These are phyloP conservation scores for Cryptococcus hybrid DNA, from an alignment of 1,284 basidiomycete genomes.

Conservation along the genomic window DNA sequence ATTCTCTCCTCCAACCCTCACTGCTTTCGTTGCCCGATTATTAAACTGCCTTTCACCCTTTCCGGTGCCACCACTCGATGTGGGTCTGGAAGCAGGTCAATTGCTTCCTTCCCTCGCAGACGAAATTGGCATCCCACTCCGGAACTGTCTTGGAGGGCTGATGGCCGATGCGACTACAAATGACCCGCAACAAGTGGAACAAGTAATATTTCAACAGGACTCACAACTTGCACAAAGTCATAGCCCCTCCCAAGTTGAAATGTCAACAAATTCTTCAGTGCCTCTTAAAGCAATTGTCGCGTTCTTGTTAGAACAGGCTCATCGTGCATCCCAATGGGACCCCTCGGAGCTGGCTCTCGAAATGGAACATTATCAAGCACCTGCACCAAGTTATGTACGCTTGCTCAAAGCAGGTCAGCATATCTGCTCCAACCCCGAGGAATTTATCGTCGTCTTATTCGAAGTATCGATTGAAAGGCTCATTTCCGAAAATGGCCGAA, in stretches of 20 bases:
- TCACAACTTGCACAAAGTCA: not conserved
- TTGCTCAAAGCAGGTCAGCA: conserved; percentile 10
- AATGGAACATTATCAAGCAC: not conserved
- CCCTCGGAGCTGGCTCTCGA: not conserved
- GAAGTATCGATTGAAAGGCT: conserved; percentile 4
- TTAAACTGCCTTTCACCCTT: conserved; percentile 30
- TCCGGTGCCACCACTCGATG: conserved; percentile 41
- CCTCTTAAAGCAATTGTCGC: conserved; percentile 1
- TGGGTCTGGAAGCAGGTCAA: conserved; percentile 39
- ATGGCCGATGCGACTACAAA: conserved; percentile 36
- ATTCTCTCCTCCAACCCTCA: conserved; percentile 3
- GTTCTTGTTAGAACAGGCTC: conserved; percentile 24
- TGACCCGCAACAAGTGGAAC: not conserved
- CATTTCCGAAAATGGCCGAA: not conserved
- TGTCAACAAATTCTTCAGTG: not conserved
- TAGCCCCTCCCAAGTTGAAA: not conserved
- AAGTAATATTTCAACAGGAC: not conserved
- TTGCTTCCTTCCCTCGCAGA: conserved; percentile 33
- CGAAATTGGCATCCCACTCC: conserved; percentile 28
- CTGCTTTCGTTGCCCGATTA: conserved; percentile 22
- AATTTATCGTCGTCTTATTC: conserved; percentile 14
- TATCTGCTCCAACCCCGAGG: conserved; percentile 7
- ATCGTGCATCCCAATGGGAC: conserved; percentile 4
- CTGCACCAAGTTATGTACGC: not conserved
- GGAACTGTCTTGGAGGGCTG: conserved; percentile 33